Evolutionary conservation across 2,329 filamentous ascomycete species (phyloP).

Genomic region (Cytospora paraplurivora): DNA sequence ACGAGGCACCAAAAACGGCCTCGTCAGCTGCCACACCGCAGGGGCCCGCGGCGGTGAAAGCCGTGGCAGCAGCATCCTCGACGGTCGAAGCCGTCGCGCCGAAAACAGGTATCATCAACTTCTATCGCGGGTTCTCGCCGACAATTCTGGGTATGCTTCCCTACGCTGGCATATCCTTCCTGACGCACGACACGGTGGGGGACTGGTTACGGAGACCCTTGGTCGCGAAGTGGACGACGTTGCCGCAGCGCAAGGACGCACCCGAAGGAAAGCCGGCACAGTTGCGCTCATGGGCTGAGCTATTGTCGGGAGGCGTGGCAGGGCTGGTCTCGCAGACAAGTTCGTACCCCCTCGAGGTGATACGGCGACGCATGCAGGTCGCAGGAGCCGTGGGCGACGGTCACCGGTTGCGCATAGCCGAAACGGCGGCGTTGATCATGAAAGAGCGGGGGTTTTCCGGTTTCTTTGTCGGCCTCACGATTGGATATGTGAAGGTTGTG

Average conservation of each 20-base stretch:
- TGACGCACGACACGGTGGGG: conserved; percentile 88
- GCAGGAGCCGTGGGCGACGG: conserved; percentile 93
- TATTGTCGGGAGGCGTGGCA: conserved; percentile 80
- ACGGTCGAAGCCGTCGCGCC: conserved; percentile 58
- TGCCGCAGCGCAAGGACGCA: conserved; percentile 60
- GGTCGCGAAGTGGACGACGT: conserved; percentile 73
- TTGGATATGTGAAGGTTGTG: conserved; percentile 92
- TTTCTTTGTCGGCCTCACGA: conserved; percentile 90
- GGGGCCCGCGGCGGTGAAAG: conserved; percentile 42
- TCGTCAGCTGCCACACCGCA: conserved; percentile 40
- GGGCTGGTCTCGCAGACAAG: conserved; percentile 88
- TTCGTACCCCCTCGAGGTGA: conserved; percentile 92
- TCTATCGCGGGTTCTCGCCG: conserved; percentile 91
- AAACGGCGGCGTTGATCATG: conserved; percentile 76
- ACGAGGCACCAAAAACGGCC: conserved; percentile 60
- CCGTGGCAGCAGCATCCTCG: conserved; percentile 45
- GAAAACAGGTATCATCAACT: conserved; percentile 76
- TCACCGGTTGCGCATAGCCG: conserved; percentile 71
- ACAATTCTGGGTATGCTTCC: conserved; percentile 94
- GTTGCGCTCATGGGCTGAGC: conserved; percentile 82
- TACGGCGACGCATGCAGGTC: conserved; percentile 93
- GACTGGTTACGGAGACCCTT: conserved; percentile 75
- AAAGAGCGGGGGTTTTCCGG: conserved; percentile 75
- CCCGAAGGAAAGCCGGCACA: conserved; percentile 66
- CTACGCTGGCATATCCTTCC: conserved; percentile 92